phyloP scores from a whole-genome alignment of 1,284 basidiomycete species.

The Ceratobasidium sp. region DNA sequence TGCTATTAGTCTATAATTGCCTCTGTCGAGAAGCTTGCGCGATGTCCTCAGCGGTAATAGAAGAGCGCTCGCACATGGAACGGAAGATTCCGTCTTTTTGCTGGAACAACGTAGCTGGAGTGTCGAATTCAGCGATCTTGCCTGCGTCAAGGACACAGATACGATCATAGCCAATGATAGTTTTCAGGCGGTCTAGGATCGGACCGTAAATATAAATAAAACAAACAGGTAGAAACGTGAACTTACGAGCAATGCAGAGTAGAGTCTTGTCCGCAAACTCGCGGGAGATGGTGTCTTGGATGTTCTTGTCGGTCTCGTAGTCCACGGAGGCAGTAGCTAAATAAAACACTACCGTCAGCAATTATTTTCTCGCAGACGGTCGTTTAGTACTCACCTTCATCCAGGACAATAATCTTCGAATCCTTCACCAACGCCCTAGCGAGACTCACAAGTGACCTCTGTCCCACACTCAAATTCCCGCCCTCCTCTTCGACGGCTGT shows the following conservation, averaged over 20 bases:
- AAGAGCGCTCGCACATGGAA: constrained; percentile 69
- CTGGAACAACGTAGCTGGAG: constrained; percentile 68
- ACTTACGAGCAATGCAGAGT: constrained; percentile 72
- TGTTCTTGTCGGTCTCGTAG: constrained; percentile 84
- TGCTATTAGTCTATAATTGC: neutral
- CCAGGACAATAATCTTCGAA: constrained; percentile 78
- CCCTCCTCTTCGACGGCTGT: constrained; percentile 87
- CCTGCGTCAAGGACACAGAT: constrained; percentile 63
- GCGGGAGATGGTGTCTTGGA: constrained; percentile 84
- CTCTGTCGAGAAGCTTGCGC: neutral
- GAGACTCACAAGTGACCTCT: constrained; percentile 82
- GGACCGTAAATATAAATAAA: neutral
- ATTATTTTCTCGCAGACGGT: constrained; percentile 47
- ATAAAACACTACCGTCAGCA: constrained; percentile 4
- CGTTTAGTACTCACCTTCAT: constrained; percentile 69
- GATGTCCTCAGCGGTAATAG: constrained; percentile 50
- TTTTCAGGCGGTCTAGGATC: constrained; percentile 44
- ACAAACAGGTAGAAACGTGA: neutral
- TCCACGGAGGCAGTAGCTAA: constrained; percentile 69
- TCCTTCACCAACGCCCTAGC: constrained; percentile 85
- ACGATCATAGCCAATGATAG: constrained; percentile 59
- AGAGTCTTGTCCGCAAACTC: constrained; percentile 85
- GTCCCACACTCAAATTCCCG: constrained; percentile 77
- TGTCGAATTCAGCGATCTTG: constrained; percentile 68
- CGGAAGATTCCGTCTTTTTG: constrained; percentile 70